Evolutionary conservation across 257 asterid genomes (phyloP), one percentile per base, ranked within the genome.

Genomic region (Nicotiana sylvestris): DNA sequence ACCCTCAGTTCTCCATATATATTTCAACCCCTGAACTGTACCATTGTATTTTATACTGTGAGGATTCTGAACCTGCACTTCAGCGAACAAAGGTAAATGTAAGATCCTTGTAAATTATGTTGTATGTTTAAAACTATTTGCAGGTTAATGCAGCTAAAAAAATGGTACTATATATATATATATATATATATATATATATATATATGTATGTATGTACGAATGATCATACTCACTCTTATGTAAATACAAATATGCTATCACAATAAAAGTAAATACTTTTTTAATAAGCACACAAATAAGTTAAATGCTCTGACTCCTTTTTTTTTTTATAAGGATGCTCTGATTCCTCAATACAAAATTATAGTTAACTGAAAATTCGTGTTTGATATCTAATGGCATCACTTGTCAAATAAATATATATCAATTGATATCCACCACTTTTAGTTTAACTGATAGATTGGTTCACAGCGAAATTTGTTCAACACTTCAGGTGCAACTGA

Each of bases 1-100:
- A 46, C 98, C 98, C 88, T 93, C 98, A 55, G 93, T 89, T 85
- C 92, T 91, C 92, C 93, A 95, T 32, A 95, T 95, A 84, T 93
- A 95, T 82, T 88, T 88, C 87, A 95, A 85, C 85, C 98, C 98
- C 88, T 95, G 98, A 81, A 95, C 81, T 49, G 98, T 95, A 70
- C 98, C 97, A 78, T 78, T 87, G 85, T 93, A 95, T 84, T 95
- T 95, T 70, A 93, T 91, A 84, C 83, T 91, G 84, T 95, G 98
- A 46, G 97, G 92, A 89, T 95, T 95, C 86, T 95, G 98, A 85
- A 95, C 98, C 98, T 95, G 94, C 77, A 82, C 66, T 82, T 82
- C 67, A 51, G 35, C 46, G 15, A 51, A 51, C 80, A 76, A 51
- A 76, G 65, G 29, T 51, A 39, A 16, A 29, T 76, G 7, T 13